phyloP scores from a whole-genome alignment of 73 alveolate genomes.

The Paramecium caudatum region DNA sequence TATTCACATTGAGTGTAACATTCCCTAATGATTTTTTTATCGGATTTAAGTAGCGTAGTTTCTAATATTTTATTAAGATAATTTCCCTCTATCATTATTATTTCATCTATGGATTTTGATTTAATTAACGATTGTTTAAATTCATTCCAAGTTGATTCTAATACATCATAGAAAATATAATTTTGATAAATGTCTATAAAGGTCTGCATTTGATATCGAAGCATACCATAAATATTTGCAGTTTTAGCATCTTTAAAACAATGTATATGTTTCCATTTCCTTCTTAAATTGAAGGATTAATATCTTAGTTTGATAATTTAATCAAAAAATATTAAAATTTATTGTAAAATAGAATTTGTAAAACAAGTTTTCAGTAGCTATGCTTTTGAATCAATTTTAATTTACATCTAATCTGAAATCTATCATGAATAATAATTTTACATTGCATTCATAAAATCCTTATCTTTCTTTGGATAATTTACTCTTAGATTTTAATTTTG shows the following conservation, averaged over 20 bases:
- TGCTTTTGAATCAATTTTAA: conserved; percentile 25
- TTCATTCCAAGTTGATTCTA: conserved; percentile 62
- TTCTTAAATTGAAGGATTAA: neutral
- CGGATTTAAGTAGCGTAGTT: conserved; percentile 18
- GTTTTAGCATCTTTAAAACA: conserved; percentile 5
- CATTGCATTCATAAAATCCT: conserved; percentile 22
- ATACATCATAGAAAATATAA: conserved; percentile 43
- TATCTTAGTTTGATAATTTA: conserved; percentile 27
- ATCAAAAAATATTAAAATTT: conserved; percentile 25
- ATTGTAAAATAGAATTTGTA: neutral
- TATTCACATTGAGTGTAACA: neutral
- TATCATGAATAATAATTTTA: neutral
- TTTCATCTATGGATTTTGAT: conserved; percentile 26
- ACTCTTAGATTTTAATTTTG: conserved; percentile 33
- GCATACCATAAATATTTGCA: conserved; percentile 35
- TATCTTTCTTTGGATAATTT: neutral
- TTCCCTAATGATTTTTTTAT: conserved; percentile 20
- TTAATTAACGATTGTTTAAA: neutral
- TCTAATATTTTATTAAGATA: conserved; percentile 50
- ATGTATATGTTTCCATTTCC: conserved; percentile 39
- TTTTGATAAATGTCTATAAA: conserved; percentile 17
- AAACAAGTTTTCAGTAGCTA: conserved; percentile 28
- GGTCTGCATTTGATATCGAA: conserved; percentile 36
- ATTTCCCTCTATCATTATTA: neutral
- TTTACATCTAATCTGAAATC: conserved; percentile 3